Evolutionary conservation across 2,329 filamentous ascomycete species (phyloP).

Genomic region (Colletotrichum somersetense): DNA sequence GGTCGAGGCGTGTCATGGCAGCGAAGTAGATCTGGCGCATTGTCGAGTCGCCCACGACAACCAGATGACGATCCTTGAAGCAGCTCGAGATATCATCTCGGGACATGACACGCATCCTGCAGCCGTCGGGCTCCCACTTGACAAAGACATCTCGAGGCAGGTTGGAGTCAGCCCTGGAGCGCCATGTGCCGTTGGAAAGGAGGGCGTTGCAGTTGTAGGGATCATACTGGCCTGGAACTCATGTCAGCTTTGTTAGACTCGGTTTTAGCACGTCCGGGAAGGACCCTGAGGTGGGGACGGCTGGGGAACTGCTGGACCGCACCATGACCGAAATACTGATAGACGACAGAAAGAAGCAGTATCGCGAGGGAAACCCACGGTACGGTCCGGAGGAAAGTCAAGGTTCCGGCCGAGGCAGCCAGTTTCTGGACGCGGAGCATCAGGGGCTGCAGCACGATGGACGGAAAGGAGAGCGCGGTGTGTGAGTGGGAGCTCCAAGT

Average conservation of each 20-base stretch:
- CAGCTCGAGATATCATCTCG: slow-evolving; percentile 65
- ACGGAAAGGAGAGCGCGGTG: slow-evolving; percentile 6
- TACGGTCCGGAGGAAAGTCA: slow-evolving; percentile 16
- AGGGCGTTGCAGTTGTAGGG: slow-evolving; percentile 67
- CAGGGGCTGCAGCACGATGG: slow-evolving; percentile 8
- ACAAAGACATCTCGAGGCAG: slow-evolving; percentile 50
- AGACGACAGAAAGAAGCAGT: slow-evolving; percentile 32
- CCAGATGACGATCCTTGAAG: slow-evolving; percentile 62
- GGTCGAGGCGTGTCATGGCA: slow-evolving; percentile 40
- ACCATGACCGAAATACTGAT: slow-evolving; percentile 38
- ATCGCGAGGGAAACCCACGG: slow-evolving; percentile 33
- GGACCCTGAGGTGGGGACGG: not conserved
- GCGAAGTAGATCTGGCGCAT: slow-evolving; percentile 73
- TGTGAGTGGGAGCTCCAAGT: slow-evolving; percentile 26
- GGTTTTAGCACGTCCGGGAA: not conserved
- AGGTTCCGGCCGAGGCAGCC: slow-evolving; percentile 32
- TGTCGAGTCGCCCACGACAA: slow-evolving; percentile 72
- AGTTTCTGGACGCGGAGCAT: slow-evolving; percentile 33
- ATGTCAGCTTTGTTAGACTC: slow-evolving; percentile 14
- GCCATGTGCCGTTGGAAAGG: slow-evolving; percentile 65
- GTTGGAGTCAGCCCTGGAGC: slow-evolving; percentile 47
- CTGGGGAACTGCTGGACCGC: not conserved
- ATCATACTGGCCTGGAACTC: slow-evolving; percentile 50
- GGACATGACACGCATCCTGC: slow-evolving; percentile 69
- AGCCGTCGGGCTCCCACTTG: slow-evolving; percentile 71